Conservation (phyloP, 768 basidiomycete genomes). For the Termitomyces sp. region DNA sequence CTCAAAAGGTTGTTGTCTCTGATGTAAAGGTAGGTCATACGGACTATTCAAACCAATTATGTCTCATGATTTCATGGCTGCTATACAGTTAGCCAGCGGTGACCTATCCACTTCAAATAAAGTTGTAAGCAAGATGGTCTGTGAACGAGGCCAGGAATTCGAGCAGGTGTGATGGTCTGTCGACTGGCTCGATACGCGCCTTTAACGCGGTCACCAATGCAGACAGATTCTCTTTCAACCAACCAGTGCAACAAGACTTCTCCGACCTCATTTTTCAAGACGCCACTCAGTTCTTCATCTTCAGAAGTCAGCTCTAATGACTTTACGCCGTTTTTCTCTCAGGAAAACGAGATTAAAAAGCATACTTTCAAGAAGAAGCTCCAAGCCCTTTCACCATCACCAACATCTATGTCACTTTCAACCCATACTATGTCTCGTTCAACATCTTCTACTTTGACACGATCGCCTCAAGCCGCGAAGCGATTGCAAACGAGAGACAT, state of each 20-base stretch:
- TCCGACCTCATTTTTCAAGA: neutral
- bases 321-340: neutral
- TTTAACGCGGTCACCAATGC: neutral
- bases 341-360: neutral
- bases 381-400: neutral
- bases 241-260: neutral
- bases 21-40: neutral
- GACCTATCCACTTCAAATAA: neutral
- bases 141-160: neutral
- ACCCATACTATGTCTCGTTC: neutral
- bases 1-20: neutral
- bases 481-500: neutral
- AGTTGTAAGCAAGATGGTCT: neutral
- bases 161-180: constrained; percentile 3
- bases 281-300: neutral
- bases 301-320: neutral
- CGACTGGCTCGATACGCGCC: neutral
- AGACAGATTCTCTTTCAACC: neutral
- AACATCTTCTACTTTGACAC: neutral
- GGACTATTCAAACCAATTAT: neutral
- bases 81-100: neutral
- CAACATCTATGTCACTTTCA: neutral
- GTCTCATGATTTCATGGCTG: neutral
- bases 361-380: neutral
- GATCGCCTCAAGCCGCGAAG: neutral